Conservation (phyloP, 1,139 yeast genomes). For the Nadsonia commutata region DNA sequence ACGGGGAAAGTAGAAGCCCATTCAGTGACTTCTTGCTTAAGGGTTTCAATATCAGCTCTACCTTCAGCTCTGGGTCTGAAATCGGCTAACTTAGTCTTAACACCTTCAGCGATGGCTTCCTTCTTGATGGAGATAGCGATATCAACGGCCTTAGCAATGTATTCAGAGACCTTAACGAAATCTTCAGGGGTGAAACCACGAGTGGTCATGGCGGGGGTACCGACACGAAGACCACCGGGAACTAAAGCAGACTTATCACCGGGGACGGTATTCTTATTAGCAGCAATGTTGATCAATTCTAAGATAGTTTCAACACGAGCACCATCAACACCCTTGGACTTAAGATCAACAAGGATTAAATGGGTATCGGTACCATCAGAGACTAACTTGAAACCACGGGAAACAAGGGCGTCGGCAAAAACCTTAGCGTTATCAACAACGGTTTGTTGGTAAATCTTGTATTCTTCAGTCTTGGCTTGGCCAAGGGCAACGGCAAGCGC, state of each 20-base stretch:
- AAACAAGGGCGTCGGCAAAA: constrained; percentile 55
- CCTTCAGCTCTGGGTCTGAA: constrained; percentile 72
- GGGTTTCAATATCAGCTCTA: constrained; percentile 45
- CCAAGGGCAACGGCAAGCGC: constrained; percentile 90
- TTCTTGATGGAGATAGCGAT: constrained; percentile 66
- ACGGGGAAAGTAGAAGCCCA: constrained; percentile 96
- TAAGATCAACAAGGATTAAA: constrained; percentile 71
- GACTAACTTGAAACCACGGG: constrained; percentile 63
- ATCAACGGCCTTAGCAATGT: constrained; percentile 66
- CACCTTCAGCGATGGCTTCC: constrained; percentile 57
- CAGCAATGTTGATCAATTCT: constrained; percentile 83
- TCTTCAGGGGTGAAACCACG: constrained; percentile 78
- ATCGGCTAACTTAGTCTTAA: constrained; percentile 72
- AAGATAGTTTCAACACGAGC: constrained; percentile 88
- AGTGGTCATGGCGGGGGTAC: constrained; percentile 97
- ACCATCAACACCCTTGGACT: constrained; percentile 81
- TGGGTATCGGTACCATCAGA: constrained; percentile 94
- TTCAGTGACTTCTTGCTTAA: constrained; percentile 63
- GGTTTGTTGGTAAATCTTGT: constrained; percentile 66
- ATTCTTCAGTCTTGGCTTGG: constrained; percentile 79
- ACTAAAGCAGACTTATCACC: constrained; percentile 90
- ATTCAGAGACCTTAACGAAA: constrained; percentile 62
- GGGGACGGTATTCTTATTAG: constrained; percentile 91
- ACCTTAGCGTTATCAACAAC: constrained; percentile 69
- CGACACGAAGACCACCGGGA: constrained; percentile 93